A percentile compares a stretch with the other conserved stretches of the same genome.
Conservation (phyloP, 192 early-diverging fungal genomes). For the Funneliformis mosseae region DNA sequence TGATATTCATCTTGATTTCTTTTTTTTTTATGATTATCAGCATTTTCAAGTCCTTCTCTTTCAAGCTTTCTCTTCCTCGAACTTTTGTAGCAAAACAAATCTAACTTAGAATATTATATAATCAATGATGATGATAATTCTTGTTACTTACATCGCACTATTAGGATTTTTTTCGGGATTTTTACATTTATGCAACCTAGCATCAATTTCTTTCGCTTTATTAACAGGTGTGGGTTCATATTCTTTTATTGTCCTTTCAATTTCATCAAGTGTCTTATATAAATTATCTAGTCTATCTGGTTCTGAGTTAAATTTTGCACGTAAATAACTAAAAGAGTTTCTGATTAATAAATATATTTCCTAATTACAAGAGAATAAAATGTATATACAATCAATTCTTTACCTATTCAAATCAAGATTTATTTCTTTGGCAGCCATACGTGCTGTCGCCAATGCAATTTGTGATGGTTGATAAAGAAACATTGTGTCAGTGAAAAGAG, state of each 20-base stretch:
- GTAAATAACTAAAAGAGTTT: constrained; percentile 36
- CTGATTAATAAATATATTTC: background rate
- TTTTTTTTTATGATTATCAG: constrained; percentile 1
- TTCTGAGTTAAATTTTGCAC: constrained; percentile 32
- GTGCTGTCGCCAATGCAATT: constrained; percentile 69
- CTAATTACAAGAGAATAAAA: background rate
- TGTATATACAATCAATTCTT: background rate
- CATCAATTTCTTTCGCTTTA: constrained; percentile 63
- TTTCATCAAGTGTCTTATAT: constrained; percentile 52
- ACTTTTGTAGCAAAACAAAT: constrained; percentile 7
- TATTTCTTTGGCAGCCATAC: constrained; percentile 59
- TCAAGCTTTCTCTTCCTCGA: constrained; percentile 21
- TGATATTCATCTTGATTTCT: constrained; percentile 14
- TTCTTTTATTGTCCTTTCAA: constrained; percentile 49
- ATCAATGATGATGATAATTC: background rate
- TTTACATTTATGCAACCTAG: constrained; percentile 61
- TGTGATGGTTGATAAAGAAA: constrained; percentile 79
- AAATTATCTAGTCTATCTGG: constrained; percentile 45
- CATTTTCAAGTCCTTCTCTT: constrained; percentile 11
- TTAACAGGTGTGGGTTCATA: constrained; percentile 47
- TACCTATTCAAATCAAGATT: constrained; percentile 57
- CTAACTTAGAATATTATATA: background rate
- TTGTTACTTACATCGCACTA: constrained; percentile 54
- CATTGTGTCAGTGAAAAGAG: constrained; percentile 71
- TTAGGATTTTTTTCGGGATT: constrained; percentile 78